A percentile compares a stretch with the other conserved stretches of the same genome.
Conservation (phyloP, 176 grass and related monocot genomes). For the Pharus latifolius region DNA sequence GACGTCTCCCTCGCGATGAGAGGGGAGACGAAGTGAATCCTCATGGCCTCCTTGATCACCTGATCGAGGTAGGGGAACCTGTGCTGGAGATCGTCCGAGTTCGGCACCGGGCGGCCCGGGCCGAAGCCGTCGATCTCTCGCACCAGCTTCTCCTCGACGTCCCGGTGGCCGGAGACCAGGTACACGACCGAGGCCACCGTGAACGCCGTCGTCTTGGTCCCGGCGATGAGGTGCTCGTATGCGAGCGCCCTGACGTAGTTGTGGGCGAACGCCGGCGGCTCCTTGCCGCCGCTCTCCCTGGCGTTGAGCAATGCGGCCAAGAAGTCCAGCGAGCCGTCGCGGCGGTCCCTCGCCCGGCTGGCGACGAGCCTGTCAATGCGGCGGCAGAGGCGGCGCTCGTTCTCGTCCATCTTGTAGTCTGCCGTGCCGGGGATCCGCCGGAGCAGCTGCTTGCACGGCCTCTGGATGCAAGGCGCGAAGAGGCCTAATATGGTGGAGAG, state of each 20-base stretch:
- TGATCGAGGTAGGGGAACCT: constrained; percentile 80
- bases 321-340: constrained; percentile 42
- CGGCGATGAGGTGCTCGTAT: constrained; percentile 94
- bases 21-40: constrained; percentile 73
- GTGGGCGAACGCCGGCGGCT: constrained; percentile 26
- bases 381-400: constrained; percentile 52
- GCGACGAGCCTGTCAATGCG: constrained; percentile 67
- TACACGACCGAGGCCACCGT: constrained; percentile 80
- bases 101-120: constrained; percentile 1
- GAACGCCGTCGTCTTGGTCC: constrained; percentile 93
- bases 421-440: constrained; percentile 51
- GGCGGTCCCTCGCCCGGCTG: constrained; percentile 29
- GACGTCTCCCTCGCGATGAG: constrained; percentile 88
- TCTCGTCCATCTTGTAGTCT: constrained; percentile 62
- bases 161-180: constrained; percentile 55
- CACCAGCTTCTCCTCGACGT: constrained; percentile 74
- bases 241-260: constrained; percentile 67
- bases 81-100: constrained; percentile 51
- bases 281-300: constrained; percentile 20
- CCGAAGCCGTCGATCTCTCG: constrained; percentile 62
- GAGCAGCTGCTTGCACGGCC: constrained; percentile 44
- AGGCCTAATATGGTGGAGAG: constrained; percentile 74
- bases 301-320: constrained; percentile 63
- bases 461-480: constrained; percentile 56
- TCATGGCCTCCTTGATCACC: constrained; percentile 95